Base-by-base conservation (phyloP, 768 basidiomycete species). In the Lactifluus subvellereus region DNA sequence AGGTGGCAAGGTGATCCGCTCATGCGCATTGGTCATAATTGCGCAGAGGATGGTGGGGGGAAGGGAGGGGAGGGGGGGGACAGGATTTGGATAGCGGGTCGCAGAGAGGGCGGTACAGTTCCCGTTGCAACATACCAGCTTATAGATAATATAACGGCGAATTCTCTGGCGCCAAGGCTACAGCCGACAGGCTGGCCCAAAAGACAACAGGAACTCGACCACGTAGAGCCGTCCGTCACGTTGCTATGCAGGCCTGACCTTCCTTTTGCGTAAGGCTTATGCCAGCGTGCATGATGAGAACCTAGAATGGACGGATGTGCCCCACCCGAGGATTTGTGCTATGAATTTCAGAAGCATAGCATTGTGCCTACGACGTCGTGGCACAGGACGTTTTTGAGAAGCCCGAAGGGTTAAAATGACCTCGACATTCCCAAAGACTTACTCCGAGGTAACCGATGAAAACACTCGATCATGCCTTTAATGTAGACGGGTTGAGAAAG, bases 401-500 rank as follows among this genome's bases (percentile, higher is more conserved):
- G 47, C 45, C 57, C 37, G 52, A 54, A 38, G 40, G 32, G 38
- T 64, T 32, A 58, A 59, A 56, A 51, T 51, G 58, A 64, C 63
- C 18, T 55, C 33, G 40, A 60, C 48, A 60, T 64, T 60, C 43
- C 63, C 54, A 59, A 54, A 59, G 57, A 59, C 63, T 55, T 56
- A 56, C 58, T 60, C 58, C 58, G 53, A 51, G 58, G 58, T 64
- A 58, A 56, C 58, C 58, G 58, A 60, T 45, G 53, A 64, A 64
- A 58, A 38, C 57, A 55, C 51, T 59, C 57, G 62, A 63, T 63
- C 62, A 50, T 60, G 57, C 38, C 57, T 58, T 64, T 64, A 64
- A 64, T 64, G 58, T 50, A 48, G 62, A 64, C 58, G 57, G 53
- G 62, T 64, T 64, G 58, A 59, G 58, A 60, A 64, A 64, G 62